These are phyloP conservation scores for Xylogone sp. DNA, from an alignment of 2,329 filamentous ascomycete genomes.

Conservation along the genomic window DNA sequence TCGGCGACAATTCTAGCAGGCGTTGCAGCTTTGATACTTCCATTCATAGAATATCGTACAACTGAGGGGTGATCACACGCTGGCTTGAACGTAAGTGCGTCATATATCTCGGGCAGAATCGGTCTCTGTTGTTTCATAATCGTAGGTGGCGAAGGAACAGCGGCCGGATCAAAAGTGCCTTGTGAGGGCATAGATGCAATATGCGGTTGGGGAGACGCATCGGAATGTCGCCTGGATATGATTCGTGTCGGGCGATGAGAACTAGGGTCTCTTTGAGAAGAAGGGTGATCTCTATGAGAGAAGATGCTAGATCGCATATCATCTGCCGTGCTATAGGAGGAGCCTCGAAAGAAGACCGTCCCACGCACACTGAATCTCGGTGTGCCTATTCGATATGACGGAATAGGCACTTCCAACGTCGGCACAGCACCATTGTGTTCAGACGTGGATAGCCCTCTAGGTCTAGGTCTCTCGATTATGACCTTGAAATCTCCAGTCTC, in stretches of 20 bases:
- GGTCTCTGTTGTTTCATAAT: slow-evolving; percentile 24
- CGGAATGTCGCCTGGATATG: slow-evolving; percentile 26
- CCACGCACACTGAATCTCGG: slow-evolving; percentile 76
- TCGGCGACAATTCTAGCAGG: slow-evolving; percentile 89
- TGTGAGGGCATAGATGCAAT: slow-evolving; percentile 5
- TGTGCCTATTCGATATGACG: slow-evolving; percentile 78
- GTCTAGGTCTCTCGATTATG: slow-evolving; percentile 69
- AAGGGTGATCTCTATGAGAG: slow-evolving; percentile 36
- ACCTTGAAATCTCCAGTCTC: slow-evolving; percentile 73
- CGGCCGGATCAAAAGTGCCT: slow-evolving; percentile 10
- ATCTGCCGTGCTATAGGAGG: slow-evolving; percentile 74
- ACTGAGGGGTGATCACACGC: slow-evolving; percentile 73
- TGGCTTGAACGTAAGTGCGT: slow-evolving; percentile 74
- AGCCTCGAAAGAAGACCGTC: slow-evolving; percentile 73
- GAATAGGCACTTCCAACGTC: slow-evolving; percentile 71
- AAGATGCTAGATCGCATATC: slow-evolving; percentile 63
- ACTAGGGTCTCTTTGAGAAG: slow-evolving; percentile 18
- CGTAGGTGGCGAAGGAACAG: slow-evolving; percentile 9
- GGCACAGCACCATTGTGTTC: slow-evolving; percentile 40
- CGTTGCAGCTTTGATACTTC: slow-evolving; percentile 82
- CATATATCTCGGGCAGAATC: slow-evolving; percentile 76
- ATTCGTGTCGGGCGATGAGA: slow-evolving; percentile 17
- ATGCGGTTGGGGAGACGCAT: slow-evolving; percentile 23
- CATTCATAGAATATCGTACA: slow-evolving; percentile 74
- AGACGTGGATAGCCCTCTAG: slow-evolving; percentile 55